Percentiles rank a stretch among this genome's conserved stretches.
These are phyloP conservation scores for Cladosporium sp. DNA, from an alignment of 2,329 filamentous ascomycete species.

Conservation along the genomic window DNA sequence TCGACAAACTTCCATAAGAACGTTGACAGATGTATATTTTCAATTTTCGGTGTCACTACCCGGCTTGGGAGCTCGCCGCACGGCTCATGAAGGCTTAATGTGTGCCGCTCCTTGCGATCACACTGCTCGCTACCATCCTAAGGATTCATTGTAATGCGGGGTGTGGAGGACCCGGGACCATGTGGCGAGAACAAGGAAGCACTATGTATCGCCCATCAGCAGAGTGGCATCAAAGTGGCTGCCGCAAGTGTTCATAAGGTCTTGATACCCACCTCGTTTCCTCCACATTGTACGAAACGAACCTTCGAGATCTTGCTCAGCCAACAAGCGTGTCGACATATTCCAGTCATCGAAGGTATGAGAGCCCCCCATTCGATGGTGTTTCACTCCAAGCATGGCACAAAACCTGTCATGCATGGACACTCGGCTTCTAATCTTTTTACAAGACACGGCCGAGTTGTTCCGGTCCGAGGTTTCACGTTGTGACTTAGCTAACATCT, in stretches of 20 bases:
- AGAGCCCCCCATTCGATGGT: too few species aligned
- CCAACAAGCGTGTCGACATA: too few species aligned
- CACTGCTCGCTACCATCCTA: slow-evolving; percentile 4
- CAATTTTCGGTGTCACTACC: neutral
- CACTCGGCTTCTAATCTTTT: too few species aligned
- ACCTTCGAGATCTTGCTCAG: too few species aligned
- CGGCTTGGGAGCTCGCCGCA: neutral
- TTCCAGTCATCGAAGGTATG: too few species aligned
- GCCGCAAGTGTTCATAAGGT: neutral
- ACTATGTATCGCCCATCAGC: too few species aligned
- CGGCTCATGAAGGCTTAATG: neutral
- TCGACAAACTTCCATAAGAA: too few species aligned
- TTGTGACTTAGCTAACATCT: neutral
- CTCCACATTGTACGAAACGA: neutral
- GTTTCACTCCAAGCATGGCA: too few species aligned
- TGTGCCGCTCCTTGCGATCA: neutral
- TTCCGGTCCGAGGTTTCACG: neutral
- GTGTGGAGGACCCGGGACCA: slow-evolving; percentile 11
- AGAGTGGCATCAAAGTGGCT: neutral
- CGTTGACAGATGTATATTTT: neutral
- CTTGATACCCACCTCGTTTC: neutral
- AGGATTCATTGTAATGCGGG: neutral
- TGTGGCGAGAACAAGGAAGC: neutral
- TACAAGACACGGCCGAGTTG: too few species aligned
- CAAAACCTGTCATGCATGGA: too few species aligned